Conservation (phyloP, 768 basidiomycete genomes). For the Tremella yokohamensis region DNA sequence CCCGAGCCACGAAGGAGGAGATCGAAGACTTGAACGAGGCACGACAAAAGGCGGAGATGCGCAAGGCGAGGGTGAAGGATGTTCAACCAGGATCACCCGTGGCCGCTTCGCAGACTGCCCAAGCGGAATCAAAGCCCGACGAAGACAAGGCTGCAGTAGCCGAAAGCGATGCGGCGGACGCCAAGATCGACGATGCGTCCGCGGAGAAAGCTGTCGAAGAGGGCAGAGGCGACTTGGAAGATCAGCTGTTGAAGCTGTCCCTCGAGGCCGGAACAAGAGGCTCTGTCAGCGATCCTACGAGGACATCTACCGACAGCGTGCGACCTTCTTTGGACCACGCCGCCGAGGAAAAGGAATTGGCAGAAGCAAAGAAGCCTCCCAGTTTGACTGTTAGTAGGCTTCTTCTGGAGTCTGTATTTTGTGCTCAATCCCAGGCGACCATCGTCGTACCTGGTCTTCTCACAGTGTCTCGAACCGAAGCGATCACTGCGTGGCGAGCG, state of each 20-base stretch:
- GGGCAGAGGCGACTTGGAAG: conserved; percentile 27
- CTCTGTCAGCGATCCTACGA: conserved; percentile 2
- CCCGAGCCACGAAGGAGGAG: conserved; percentile 34
- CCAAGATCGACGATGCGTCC: conserved; percentile 9
- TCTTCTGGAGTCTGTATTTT: background rate
- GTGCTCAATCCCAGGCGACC: conserved; percentile 34
- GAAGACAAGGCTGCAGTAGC: background rate
- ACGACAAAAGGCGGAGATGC: conserved; percentile 22
- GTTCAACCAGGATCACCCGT: background rate
- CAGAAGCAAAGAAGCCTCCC: conserved; percentile 34
- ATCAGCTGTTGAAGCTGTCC: conserved; percentile 31
- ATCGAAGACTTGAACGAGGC: conserved; percentile 39
- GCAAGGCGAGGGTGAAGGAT: conserved; percentile 6
- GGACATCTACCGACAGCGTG: conserved; percentile 13
- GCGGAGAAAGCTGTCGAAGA: conserved; percentile 26
- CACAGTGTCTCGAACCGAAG: conserved; percentile 51
- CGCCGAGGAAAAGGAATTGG: conserved; percentile 28
- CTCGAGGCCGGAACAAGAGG: conserved; percentile 17
- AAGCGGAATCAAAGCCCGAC: background rate
- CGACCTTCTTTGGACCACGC: conserved; percentile 27
- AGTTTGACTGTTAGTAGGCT: conserved; percentile 39
- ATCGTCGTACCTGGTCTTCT: conserved; percentile 55
- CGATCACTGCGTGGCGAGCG: conserved; percentile 48
- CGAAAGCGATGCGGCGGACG: conserved; percentile 7
- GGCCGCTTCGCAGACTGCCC: background rate